Evolutionary conservation across 1,284 basidiomycete species (phyloP).

Genomic region (Anthracocystis panici-leucophaei): DNA sequence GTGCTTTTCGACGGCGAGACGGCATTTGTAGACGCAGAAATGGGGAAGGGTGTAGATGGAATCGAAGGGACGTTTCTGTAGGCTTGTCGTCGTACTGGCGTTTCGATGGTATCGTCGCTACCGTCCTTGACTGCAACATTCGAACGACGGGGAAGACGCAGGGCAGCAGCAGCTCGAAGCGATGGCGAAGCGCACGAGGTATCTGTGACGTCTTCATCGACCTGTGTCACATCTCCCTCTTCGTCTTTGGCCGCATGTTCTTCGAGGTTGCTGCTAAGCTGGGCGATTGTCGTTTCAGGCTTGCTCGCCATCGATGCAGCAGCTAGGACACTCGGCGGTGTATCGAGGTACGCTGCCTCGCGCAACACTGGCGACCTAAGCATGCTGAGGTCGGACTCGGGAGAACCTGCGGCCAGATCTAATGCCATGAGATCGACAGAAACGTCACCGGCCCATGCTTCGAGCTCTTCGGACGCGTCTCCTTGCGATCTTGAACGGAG

Average conservation of each 20-base stretch:
- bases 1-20: conserved; percentile 11
- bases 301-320: not conserved
- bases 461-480: conserved; percentile 33
- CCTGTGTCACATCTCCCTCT: not conserved
- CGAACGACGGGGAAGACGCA: conserved; percentile 12
- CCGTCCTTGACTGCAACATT: not conserved
- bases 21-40: not conserved
- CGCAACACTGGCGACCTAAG: conserved; percentile 17
- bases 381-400: conserved; percentile 31
- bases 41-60: conserved; percentile 25
- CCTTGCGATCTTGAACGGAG: conserved; percentile 4
- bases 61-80: conserved; percentile 25
- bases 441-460: conserved; percentile 28
- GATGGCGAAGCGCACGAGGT: conserved; percentile 33
- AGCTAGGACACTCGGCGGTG: conserved; percentile 16
- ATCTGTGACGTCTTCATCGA: conserved; percentile 20
- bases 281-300: not conserved
- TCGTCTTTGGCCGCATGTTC: not conserved
- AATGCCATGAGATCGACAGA: conserved; percentile 43
- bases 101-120: conserved; percentile 5
- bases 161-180: conserved; percentile 24
- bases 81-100: conserved; percentile 15
- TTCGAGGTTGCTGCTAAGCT: not conserved
- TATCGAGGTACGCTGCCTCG: conserved; percentile 8
- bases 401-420: conserved; percentile 27